phyloP scores from a whole-genome alignment of 768 basidiomycete genomes.

The Amanita subjunquillea region DNA sequence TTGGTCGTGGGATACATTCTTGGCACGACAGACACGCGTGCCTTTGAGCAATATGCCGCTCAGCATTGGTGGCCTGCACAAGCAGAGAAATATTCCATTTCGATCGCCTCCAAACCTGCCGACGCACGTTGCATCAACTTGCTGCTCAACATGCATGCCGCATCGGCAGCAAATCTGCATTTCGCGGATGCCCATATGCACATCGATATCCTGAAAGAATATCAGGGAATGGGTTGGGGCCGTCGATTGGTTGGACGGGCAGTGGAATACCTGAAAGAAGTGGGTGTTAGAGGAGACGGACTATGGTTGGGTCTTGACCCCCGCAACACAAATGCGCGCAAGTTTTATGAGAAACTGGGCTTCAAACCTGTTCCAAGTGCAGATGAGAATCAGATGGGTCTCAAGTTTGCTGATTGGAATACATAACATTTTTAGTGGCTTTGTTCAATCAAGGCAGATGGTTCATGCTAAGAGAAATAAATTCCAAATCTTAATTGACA shows the following conservation, averaged over 20 bases:
- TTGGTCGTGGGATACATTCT: conserved; percentile 64
- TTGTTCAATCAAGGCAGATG: too few relatives aligned
- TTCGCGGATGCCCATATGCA: conserved; percentile 72
- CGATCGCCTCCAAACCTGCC: conserved; percentile 23
- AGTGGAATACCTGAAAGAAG: conserved; percentile 40
- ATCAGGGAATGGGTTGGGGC: conserved; percentile 69
- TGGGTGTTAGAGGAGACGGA: conserved; percentile 28
- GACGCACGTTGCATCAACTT: conserved; percentile 36
- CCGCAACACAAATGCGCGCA: conserved; percentile 46
- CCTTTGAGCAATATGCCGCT: conserved; percentile 44
- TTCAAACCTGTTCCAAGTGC: conserved; percentile 49
- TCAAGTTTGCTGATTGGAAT: conserved; percentile 34
- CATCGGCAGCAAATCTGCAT: conserved; percentile 41
- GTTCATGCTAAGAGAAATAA: too few relatives aligned
- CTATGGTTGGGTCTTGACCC: conserved; percentile 67
- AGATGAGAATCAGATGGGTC: conserved; percentile 39
- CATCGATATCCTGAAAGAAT: conserved; percentile 56
- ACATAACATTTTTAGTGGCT: too few relatives aligned
- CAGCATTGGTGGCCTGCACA: conserved; percentile 60
- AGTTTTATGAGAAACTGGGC: conserved; percentile 54
- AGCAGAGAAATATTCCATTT: conserved; percentile 40
- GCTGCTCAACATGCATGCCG: conserved; percentile 29
- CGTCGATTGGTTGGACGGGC: conserved; percentile 46
- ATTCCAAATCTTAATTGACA: too few relatives aligned
- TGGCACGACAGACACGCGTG: conserved; percentile 56